A percentile compares a stretch with the other conserved stretches of the same genome.
Conservation (phyloP, 2,329 filamentous ascomycete species). For the Drechslera avenae region DNA sequence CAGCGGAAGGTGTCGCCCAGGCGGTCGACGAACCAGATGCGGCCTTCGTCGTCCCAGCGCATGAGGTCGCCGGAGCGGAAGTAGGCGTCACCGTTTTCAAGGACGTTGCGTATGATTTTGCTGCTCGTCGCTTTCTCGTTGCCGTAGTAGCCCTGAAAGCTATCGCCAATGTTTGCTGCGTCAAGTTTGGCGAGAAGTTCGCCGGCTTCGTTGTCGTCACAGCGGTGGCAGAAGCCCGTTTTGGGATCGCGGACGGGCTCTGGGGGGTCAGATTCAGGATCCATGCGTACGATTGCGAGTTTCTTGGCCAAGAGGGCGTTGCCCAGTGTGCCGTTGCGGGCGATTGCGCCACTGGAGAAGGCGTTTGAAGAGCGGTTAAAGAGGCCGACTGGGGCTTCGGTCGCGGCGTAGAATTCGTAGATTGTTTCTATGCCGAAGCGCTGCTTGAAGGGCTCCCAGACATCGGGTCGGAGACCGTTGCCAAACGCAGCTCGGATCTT, state of each 20-base stretch:
- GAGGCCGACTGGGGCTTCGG: slow-evolving; percentile 64
- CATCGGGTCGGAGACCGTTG: slow-evolving; percentile 50
- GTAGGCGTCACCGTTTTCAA: slow-evolving; percentile 44
- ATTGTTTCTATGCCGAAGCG: slow-evolving; percentile 47
- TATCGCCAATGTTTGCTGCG: slow-evolving; percentile 51
- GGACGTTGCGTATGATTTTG: slow-evolving; percentile 44
- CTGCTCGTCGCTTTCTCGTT: slow-evolving; percentile 41
- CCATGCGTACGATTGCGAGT: slow-evolving; percentile 68
- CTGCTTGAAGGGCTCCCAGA: slow-evolving; percentile 50
- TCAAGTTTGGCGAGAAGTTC: slow-evolving; percentile 65
- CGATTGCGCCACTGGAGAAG: slow-evolving; percentile 68
- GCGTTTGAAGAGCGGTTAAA: slow-evolving; percentile 58
- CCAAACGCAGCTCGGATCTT: slow-evolving; percentile 43
- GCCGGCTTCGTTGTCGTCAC: slow-evolving; percentile 67
- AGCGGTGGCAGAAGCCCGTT: slow-evolving; percentile 69
- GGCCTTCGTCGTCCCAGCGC: slow-evolving; percentile 37
- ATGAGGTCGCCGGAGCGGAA: slow-evolving; percentile 48
- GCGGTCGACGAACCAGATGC: slow-evolving; percentile 48
- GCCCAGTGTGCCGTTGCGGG: slow-evolving; percentile 69
- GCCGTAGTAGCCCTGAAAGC: slow-evolving; percentile 68
- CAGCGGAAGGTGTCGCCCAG: slow-evolving; percentile 50
- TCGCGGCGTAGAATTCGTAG: slow-evolving; percentile 49
- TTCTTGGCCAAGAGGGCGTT: slow-evolving; percentile 57
- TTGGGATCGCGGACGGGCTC: slow-evolving; percentile 67
- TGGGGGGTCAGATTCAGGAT: slow-evolving; percentile 63